Evolutionary conservation across 345 rosid genomes (phyloP).

Genomic region (Garcia nutans): DNA sequence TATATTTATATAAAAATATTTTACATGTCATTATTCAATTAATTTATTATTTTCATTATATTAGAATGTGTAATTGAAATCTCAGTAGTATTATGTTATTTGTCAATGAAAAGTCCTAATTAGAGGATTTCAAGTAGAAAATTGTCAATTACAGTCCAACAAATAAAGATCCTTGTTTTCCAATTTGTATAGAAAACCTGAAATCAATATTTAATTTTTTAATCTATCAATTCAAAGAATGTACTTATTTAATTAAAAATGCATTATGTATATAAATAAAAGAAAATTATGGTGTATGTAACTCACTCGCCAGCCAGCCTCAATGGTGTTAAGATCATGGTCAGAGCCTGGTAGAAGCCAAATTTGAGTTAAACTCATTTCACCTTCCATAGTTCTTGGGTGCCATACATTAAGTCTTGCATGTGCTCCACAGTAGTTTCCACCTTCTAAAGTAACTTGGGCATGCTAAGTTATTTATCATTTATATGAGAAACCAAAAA

Average conservation of each 20-base stretch:
- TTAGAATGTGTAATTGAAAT: no score
- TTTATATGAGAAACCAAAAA: neutral
- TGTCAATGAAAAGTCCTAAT: no score
- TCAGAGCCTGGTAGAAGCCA: constrained; percentile 3
- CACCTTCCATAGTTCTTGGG: constrained; percentile 9
- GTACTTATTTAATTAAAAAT: no score
- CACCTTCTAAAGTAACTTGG: neutral
- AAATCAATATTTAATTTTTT: constrained; percentile 8
- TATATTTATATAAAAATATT: no score
- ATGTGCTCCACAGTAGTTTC: constrained; percentile 23
- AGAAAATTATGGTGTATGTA: neutral
- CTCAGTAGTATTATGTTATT: no score
- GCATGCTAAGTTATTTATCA: neutral
- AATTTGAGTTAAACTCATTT: constrained; percentile 21
- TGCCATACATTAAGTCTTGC: constrained; percentile 26
- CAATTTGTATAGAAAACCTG: neutral
- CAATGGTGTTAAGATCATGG: neutral
- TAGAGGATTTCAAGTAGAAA: neutral
- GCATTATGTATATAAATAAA: no score
- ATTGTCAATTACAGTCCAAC: constrained; percentile 35
- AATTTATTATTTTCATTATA: no score
- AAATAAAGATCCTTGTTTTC: constrained; percentile 19
- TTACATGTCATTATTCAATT: no score
- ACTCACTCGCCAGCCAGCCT: constrained; percentile 29
- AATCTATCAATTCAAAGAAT: neutral